phyloP scores from a whole-genome alignment of 1,139 yeast species.

The Scheffersomyces lignicola region DNA sequence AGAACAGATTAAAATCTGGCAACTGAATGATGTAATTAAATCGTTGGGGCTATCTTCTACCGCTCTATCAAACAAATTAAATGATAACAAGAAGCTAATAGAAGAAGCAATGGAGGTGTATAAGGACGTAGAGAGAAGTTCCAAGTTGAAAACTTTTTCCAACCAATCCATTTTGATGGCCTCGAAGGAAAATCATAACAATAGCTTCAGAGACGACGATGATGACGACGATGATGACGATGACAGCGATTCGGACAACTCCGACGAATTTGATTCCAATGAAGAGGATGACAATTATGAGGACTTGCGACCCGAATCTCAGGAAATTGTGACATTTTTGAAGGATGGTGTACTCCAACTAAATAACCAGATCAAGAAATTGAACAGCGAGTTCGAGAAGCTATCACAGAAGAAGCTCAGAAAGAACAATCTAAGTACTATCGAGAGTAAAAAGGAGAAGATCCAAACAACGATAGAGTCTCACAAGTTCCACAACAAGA shows the following conservation, averaged over 20 bases:
- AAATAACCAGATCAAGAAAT: constrained; percentile 34
- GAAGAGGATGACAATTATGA: constrained; percentile 13
- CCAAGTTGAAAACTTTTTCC: constrained; percentile 47
- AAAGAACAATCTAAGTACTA: constrained; percentile 36
- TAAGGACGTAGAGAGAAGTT: constrained; percentile 46
- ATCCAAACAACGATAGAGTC: constrained; percentile 34
- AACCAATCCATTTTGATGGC: constrained; percentile 51
- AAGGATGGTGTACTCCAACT: constrained; percentile 32
- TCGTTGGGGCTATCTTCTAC: constrained; percentile 39
- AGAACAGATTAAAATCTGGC: constrained; percentile 96
- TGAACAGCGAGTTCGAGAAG: constrained; percentile 39
- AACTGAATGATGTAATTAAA: constrained; percentile 44
- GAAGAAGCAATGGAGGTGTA: constrained; percentile 53
- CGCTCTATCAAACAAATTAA: constrained; percentile 27
- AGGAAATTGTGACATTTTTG: constrained; percentile 34
- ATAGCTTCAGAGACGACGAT: constrained; percentile 13
- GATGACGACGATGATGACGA: constrained; percentile 13
- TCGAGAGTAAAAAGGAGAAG: constrained; percentile 47
- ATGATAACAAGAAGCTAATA: constrained; percentile 42
- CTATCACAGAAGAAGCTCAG: constrained; percentile 41
- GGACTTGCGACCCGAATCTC: constrained; percentile 34
- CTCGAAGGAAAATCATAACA: constrained; percentile 33
- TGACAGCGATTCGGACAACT: constrained; percentile 13
- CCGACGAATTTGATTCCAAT: constrained; percentile 14
- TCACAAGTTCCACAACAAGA: constrained; percentile 42